phyloP scores from a whole-genome alignment of 2,329 filamentous ascomycete genomes.

The Pseudogymnoascus sp. region DNA sequence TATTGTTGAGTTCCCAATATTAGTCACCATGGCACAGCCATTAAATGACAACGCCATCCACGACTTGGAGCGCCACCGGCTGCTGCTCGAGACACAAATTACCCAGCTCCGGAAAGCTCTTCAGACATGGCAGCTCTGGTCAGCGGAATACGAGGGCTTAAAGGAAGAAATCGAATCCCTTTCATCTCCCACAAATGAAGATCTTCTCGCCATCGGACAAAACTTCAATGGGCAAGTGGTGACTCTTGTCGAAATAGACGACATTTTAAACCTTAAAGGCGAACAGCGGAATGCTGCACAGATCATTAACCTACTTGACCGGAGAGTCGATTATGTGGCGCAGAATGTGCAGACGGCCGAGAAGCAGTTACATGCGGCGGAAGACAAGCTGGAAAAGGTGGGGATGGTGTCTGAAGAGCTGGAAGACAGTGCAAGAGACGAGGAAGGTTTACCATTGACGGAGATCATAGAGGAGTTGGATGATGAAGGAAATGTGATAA shows the following conservation, averaged over 20 bases:
- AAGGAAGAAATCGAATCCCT: conserved; percentile 64
- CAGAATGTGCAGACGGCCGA: conserved; percentile 69
- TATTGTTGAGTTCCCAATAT: neutral
- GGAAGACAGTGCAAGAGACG: conserved; percentile 53
- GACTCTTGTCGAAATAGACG: conserved; percentile 47
- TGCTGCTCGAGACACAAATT: conserved; percentile 67
- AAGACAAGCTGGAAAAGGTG: conserved; percentile 60
- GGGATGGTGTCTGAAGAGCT: conserved; percentile 50
- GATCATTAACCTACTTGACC: conserved; percentile 58
- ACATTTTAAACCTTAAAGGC: conserved; percentile 32
- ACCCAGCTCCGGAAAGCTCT: conserved; percentile 65
- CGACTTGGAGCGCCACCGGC: conserved; percentile 66
- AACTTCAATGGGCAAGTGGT: conserved; percentile 50
- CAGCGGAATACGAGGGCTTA: conserved; percentile 82
- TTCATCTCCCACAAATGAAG: conserved; percentile 38
- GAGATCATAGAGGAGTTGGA: conserved; percentile 92
- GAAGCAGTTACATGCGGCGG: conserved; percentile 56
- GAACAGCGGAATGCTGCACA: conserved; percentile 47
- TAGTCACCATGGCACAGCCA: conserved; percentile 19
- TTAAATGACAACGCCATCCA: conserved; percentile 22
- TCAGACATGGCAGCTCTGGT: conserved; percentile 83
- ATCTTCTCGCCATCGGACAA: conserved; percentile 44
- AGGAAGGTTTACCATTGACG: conserved; percentile 67
- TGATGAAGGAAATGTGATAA: conserved; percentile 78
- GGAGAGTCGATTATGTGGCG: conserved; percentile 81